phyloP scores from a whole-genome alignment of 2,329 filamentous ascomycete genomes.

The Daldinia sp. region DNA sequence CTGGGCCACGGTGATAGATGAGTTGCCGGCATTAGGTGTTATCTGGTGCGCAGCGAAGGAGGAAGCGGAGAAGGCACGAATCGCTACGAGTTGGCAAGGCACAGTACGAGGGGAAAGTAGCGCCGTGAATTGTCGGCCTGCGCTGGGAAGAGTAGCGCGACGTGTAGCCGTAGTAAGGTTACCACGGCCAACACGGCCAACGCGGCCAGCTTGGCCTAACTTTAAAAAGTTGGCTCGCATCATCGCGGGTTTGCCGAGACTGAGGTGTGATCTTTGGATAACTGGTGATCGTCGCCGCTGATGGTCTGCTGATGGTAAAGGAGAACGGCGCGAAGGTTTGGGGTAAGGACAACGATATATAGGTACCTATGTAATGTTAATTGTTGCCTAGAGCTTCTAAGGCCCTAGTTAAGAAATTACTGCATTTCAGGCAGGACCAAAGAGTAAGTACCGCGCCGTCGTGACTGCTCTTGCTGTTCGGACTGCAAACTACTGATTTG shows the following conservation, averaged over 20 bases:
- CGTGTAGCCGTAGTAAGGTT: constrained; percentile 38
- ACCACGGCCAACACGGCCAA: constrained; percentile 50
- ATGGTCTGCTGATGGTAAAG: background rate
- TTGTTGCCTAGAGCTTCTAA: background rate
- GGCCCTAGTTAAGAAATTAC: background rate
- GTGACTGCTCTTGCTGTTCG: background rate
- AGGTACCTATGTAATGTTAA: too few relatives aligned
- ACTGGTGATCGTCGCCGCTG: background rate
- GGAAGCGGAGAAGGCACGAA: constrained; percentile 47
- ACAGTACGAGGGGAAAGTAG: constrained; percentile 7
- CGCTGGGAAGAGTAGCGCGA: constrained; percentile 30
- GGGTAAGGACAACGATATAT: background rate
- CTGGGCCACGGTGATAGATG: constrained; percentile 71
- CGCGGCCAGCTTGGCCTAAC: constrained; percentile 50
- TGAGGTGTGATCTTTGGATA: background rate
- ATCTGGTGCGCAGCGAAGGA: constrained; percentile 47
- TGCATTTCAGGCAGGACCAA: constrained; percentile 8
- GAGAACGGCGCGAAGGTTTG: background rate
- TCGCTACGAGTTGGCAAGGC: background rate
- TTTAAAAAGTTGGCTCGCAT: constrained; percentile 46
- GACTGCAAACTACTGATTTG: background rate
- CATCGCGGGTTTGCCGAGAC: constrained; percentile 39
- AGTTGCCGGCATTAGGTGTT: constrained; percentile 51
- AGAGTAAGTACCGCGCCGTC: background rate
- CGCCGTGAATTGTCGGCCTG: constrained; percentile 37